Evolutionary conservation across 2,329 filamentous ascomycete genomes (phyloP), one percentile per base, ranked within the genome.

Genomic region (Talaromyces albobiverticillius): DNA sequence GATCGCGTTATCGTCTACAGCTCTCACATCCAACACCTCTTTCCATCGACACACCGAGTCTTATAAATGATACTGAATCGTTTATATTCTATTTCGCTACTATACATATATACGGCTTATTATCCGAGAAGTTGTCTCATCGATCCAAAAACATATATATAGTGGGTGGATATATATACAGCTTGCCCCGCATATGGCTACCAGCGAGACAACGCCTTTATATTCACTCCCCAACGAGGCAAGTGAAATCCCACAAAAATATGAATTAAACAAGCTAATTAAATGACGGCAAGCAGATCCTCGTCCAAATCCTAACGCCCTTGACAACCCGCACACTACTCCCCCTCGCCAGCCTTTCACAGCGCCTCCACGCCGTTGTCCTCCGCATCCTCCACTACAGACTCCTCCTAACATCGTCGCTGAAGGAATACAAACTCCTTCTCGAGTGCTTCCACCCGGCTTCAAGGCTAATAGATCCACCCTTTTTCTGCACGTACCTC

Each of bases 381-480:
- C 71, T 85, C 4, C 81, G 82, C 23, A 79, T 89, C 42, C 71
- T 90, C 7, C 82, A 88, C 59, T 78, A 80, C 46, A 84, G 88
- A 31, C 76, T 90, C 2, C 71, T 85, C 45, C 68, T 79, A 18
- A 82, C 83, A 18, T 79, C 83, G 4, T 72, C 80, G 3, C 71
- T 87, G 7, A 72, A 79, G 34, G 80, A 83, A 34, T 82, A 89
- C 64, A 82, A 85, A 51, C 72, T 94, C 36, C 82, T 92, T 34
- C 81, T 95, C 40, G 88, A 93, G 72, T 90, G 87, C 67, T 92
- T 88, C 64, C 88, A 88, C 59, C 89, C 89, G 0, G 83, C 79
- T 58, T 84, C 81, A 22, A 86, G 85, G 68, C 76, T 87, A 47
- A 85, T 81, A 4, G 85, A 87, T 18, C 86, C 88, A 0, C 85